Conservation (phyloP, 768 basidiomycete species). For the Tulasnella sp. region DNA sequence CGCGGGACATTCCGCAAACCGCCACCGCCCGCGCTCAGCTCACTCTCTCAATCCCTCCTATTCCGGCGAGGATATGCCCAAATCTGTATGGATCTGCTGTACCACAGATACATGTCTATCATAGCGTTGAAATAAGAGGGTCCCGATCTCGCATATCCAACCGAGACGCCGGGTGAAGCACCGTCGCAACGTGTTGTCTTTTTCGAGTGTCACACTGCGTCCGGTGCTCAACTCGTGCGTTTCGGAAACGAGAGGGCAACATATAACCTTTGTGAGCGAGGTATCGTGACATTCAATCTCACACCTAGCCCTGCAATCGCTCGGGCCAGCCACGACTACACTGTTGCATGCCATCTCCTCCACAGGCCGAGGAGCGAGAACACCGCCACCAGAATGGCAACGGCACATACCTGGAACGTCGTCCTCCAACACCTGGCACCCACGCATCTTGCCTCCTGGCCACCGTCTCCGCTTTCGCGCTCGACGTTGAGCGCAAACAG, state of each 20-base stretch:
- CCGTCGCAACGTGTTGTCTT: conserved; percentile 23
- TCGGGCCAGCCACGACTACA: conserved; percentile 45
- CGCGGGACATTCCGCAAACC: conserved; percentile 10
- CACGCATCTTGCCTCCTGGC: conserved; percentile 47
- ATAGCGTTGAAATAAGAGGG: not conserved
- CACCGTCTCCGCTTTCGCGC: conserved; percentile 44
- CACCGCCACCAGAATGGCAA: conserved; percentile 50
- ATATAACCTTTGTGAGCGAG: conserved; percentile 3
- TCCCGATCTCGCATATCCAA: not conserved
- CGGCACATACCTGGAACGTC: conserved; percentile 62
- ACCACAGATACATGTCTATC: conserved; percentile 2
- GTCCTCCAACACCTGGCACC: conserved; percentile 66
- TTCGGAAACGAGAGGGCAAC: conserved; percentile 9
- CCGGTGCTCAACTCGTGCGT: conserved; percentile 20
- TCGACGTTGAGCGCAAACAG: conserved; percentile 69
- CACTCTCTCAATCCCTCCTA: not conserved
- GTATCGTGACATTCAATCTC: conserved; percentile 15
- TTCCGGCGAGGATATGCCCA: not conserved
- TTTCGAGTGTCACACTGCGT: conserved; percentile 22
- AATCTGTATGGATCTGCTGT: not conserved
- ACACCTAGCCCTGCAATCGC: conserved; percentile 21
- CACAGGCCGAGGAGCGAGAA: conserved; percentile 44
- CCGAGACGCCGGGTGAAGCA: conserved; percentile 17
- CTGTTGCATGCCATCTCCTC: conserved; percentile 62
- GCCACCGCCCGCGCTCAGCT: conserved; percentile 3